Conservation (phyloP, 495 filamentous ascomycete species). For the Ramalina intermedia region DNA sequence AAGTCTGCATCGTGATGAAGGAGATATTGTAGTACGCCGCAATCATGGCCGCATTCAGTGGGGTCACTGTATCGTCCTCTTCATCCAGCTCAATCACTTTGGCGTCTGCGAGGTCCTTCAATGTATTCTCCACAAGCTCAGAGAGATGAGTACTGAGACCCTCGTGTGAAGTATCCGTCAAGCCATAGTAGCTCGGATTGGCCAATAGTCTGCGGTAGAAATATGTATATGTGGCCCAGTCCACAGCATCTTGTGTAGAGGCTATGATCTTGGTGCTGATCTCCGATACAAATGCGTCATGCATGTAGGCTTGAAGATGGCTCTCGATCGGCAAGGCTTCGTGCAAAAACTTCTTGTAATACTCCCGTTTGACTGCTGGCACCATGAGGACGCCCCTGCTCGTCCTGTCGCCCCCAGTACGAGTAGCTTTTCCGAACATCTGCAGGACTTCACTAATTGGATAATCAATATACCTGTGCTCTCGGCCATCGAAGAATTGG, state of each 20-base stretch:
- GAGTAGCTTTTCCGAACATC: constrained; percentile 92
- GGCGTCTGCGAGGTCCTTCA: constrained; percentile 82
- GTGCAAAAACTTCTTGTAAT: constrained; percentile 97
- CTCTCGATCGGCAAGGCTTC: constrained; percentile 94
- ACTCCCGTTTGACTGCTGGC: constrained; percentile 82
- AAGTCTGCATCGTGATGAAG: constrained; percentile 98
- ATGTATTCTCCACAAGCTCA: constrained; percentile 81
- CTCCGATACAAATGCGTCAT: constrained; percentile 93
- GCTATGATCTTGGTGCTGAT: constrained; percentile 86
- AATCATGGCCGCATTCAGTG: constrained; percentile 93
- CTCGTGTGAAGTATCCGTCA: constrained; percentile 80
- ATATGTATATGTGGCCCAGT: constrained; percentile 97
- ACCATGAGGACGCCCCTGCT: constrained; percentile 91
- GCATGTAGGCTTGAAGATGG: constrained; percentile 77
- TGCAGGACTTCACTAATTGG: constrained; percentile 94
- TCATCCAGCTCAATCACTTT: constrained; percentile 96
- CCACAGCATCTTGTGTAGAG: constrained; percentile 93
- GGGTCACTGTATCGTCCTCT: constrained; percentile 81
- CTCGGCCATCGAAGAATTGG: constrained; percentile 94
- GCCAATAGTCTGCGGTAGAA: constrained; percentile 95
- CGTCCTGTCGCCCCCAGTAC: constrained; percentile 61
- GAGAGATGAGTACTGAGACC: constrained; percentile 89
- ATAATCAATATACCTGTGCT: constrained; percentile 97
- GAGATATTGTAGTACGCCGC: constrained; percentile 99
- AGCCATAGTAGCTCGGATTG: constrained; percentile 92